Conservation (phyloP, 768 basidiomycete species). For the Candolleomyces efflorescens region DNA sequence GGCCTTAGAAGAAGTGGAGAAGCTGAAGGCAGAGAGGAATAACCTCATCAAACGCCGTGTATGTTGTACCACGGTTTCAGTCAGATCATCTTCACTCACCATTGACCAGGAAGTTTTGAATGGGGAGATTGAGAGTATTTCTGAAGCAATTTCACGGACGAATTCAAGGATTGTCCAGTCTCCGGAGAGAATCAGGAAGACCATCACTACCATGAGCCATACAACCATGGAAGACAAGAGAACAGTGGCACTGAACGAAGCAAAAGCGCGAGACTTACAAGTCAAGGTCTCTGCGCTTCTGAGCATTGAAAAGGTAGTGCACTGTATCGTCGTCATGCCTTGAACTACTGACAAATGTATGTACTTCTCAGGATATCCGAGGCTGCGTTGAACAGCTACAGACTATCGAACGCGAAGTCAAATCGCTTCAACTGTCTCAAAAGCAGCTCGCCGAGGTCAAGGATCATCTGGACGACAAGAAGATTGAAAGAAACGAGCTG, state of each 20-base stretch:
- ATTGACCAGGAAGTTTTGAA: conserved; percentile 53
- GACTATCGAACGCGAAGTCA: conserved; percentile 64
- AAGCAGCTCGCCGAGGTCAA: conserved; percentile 67
- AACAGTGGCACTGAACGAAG: conserved; percentile 57
- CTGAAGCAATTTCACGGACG: conserved; percentile 59
- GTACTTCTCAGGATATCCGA: conserved; percentile 54
- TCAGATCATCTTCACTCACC: neutral
- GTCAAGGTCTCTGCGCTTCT: conserved; percentile 66
- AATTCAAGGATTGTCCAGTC: conserved; percentile 83
- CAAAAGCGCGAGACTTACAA: conserved; percentile 74
- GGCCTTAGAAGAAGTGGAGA: conserved; percentile 62
- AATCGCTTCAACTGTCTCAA: conserved; percentile 56
- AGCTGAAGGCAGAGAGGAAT: conserved; percentile 69
- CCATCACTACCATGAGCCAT: conserved; percentile 70
- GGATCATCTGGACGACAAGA: conserved; percentile 66
- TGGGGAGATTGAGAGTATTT: conserved; percentile 52
- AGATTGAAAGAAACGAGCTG: conserved; percentile 70
- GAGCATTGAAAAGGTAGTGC: conserved; percentile 66
- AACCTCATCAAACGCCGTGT: conserved; percentile 62
- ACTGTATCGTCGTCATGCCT: conserved; percentile 3
- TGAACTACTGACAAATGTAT: neutral
- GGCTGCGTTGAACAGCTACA: conserved; percentile 73
- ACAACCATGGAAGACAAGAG: conserved; percentile 70
- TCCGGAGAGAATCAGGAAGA: conserved; percentile 83
- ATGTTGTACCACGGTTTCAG: conserved; percentile 9